These are phyloP conservation scores for Colletotrichum zoysiae DNA, from an alignment of 2,329 filamentous ascomycete genomes.

Conservation along the genomic window DNA sequence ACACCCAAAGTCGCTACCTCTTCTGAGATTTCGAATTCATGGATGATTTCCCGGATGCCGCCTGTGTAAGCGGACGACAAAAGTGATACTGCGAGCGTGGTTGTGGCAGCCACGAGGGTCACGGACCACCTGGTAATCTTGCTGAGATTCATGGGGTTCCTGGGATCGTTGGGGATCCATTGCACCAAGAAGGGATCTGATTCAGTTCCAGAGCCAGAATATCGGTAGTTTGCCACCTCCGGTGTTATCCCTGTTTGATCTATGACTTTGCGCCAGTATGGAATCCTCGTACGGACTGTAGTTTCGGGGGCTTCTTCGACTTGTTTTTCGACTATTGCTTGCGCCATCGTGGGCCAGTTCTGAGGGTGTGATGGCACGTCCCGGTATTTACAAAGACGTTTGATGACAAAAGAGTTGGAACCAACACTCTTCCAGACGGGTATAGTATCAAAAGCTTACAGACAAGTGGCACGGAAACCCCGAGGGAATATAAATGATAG, in stretches of 20 bases:
- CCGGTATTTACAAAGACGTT: background rate
- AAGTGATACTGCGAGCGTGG: constrained; percentile 74
- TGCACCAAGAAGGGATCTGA: constrained; percentile 73
- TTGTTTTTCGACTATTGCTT: background rate
- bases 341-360: constrained; percentile 1
- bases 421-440: no score
- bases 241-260: constrained; percentile 10
- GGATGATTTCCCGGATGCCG: constrained; percentile 62
- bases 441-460: background rate
- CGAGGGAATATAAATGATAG: background rate
- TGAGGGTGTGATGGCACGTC: background rate
- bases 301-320: background rate
- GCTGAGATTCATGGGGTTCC: constrained; percentile 71
- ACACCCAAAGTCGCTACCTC: constrained; percentile 62
- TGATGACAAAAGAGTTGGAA: no score
- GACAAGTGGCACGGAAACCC: background rate
- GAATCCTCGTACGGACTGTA: background rate
- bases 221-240: constrained; percentile 57
- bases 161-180: constrained; percentile 72
- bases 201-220: constrained; percentile 69
- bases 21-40: constrained; percentile 59
- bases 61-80: constrained; percentile 72
- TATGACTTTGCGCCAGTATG: constrained; percentile 12
- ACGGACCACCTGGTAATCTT: constrained; percentile 70
- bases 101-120: constrained; percentile 68